A percentile compares a stretch with the other conserved stretches of the same genome.
phyloP scores from a whole-genome alignment of 176 grass and related monocot genomes.

The Triticum dicoccoides region DNA sequence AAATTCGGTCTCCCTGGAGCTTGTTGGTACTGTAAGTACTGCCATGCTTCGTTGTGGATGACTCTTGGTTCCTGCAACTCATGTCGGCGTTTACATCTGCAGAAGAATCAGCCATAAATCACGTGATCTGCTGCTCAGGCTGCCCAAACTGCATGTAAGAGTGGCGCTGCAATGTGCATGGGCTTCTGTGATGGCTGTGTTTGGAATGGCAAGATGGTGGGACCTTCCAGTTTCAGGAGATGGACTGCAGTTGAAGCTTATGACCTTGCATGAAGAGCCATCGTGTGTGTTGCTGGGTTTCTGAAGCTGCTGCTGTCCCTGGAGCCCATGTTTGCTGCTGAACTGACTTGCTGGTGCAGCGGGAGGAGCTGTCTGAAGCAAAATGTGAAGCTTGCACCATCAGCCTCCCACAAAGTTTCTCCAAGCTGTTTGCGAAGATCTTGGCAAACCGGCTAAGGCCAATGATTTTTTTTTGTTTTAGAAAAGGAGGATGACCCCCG shows the following conservation, averaged over 20 bases:
- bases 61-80: slow-evolving; percentile 24
- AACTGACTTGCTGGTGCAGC: slow-evolving; percentile 35
- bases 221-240: slow-evolving; percentile 31
- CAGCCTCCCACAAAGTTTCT: too few relatives aligned
- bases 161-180: slow-evolving; percentile 29
- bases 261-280: slow-evolving; percentile 50
- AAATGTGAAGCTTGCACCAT: slow-evolving; percentile 41
- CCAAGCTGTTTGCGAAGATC: too few relatives aligned
- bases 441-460: too few relatives aligned
- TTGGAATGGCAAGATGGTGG: slow-evolving; percentile 45
- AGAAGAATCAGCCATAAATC: slow-evolving; percentile 45
- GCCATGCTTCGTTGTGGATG: slow-evolving; percentile 16
- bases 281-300: slow-evolving; percentile 28
- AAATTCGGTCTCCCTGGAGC: slow-evolving; percentile 33
- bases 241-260: slow-evolving; percentile 44
- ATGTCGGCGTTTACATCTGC: slow-evolving; percentile 27
- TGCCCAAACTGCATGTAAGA: slow-evolving; percentile 57
- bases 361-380: slow-evolving; percentile 49
- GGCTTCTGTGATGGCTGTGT: slow-evolving; percentile 27
- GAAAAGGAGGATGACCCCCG: too few relatives aligned
- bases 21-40: slow-evolving; percentile 34
- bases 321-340: slow-evolving; percentile 37
- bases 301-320: slow-evolving; percentile 32
- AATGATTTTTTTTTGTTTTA: too few relatives aligned
- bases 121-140: slow-evolving; percentile 43